Percentiles rank a stretch among this genome's conserved stretches.
Conservation (phyloP, 257 asterid genomes). For the Solanum ossicruentum region DNA sequence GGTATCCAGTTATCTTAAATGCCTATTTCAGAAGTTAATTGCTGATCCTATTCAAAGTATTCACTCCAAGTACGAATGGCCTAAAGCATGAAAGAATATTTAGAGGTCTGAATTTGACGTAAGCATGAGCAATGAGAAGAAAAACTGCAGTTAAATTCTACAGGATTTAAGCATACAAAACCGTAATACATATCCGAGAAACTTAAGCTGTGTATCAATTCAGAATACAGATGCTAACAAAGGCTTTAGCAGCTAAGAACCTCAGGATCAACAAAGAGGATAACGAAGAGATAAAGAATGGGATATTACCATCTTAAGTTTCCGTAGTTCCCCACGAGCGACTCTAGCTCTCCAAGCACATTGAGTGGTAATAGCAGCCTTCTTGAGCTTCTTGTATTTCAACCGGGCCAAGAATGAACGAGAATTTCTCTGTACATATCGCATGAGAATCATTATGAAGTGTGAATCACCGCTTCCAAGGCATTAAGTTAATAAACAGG, state of each 20-base stretch:
- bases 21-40: background rate
- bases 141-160: background rate
- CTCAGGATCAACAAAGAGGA: background rate
- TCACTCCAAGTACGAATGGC: background rate
- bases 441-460: background rate
- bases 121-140: background rate
- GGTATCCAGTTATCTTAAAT: background rate
- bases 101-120: background rate
- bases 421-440: conserved; percentile 18
- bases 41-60: background rate
- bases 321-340: conserved; percentile 20
- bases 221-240: background rate
- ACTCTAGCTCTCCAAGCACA: conserved; percentile 26
- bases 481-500: background rate
- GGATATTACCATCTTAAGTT: conserved; percentile 25
- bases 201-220: background rate
- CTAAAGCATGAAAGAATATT: background rate
- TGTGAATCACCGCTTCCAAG: background rate
- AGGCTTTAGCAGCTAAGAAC: background rate
- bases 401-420: conserved; percentile 18
- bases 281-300: background rate
- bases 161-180: background rate
- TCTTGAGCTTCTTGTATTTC: conserved; percentile 15
- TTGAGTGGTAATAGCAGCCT: conserved; percentile 30
- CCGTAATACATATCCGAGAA: background rate